Evolutionary conservation across 192 early-diverging fungal species (phyloP).

Genomic region (Backusella macrospora): DNA sequence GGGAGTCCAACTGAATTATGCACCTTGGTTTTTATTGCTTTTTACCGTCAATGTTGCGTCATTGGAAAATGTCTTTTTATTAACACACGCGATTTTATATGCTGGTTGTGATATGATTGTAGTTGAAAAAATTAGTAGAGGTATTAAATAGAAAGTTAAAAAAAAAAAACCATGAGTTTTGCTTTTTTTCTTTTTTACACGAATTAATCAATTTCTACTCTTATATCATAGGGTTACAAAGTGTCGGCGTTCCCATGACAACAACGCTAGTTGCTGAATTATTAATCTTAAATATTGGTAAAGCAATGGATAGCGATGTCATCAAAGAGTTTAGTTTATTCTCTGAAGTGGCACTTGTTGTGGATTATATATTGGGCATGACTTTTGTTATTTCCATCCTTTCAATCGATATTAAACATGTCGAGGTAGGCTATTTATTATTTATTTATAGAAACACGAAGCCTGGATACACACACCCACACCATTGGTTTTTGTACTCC

Average conservation of each 20-base stretch:
- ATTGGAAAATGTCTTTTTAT: slow-evolving; percentile 74
- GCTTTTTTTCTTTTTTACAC: background rate
- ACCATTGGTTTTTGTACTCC: slow-evolving; percentile 2
- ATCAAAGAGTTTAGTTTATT: slow-evolving; percentile 81
- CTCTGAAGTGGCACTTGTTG: slow-evolving; percentile 62
- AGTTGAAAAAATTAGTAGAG: slow-evolving; percentile 69
- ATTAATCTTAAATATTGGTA: slow-evolving; percentile 57
- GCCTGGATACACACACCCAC: background rate
- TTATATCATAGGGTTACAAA: slow-evolving; percentile 51
- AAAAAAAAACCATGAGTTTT: background rate
- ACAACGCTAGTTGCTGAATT: slow-evolving; percentile 59
- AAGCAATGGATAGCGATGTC: slow-evolving; percentile 56
- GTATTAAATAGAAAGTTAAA: slow-evolving; percentile 24
- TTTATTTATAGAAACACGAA: background rate
- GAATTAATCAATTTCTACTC: background rate
- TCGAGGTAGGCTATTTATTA: slow-evolving; percentile 55
- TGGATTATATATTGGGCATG: slow-evolving; percentile 81
- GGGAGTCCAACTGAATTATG: slow-evolving; percentile 57
- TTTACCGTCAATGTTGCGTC: slow-evolving; percentile 73
- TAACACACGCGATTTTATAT: slow-evolving; percentile 73
- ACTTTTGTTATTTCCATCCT: slow-evolving; percentile 79
- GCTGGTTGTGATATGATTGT: slow-evolving; percentile 74
- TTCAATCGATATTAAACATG: slow-evolving; percentile 81
- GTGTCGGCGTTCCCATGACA: slow-evolving; percentile 70
- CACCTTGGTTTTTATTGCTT: slow-evolving; percentile 71